These are phyloP conservation scores for Fusarium longipes DNA, from an alignment of 2,329 filamentous ascomycete genomes.

Conservation along the genomic window DNA sequence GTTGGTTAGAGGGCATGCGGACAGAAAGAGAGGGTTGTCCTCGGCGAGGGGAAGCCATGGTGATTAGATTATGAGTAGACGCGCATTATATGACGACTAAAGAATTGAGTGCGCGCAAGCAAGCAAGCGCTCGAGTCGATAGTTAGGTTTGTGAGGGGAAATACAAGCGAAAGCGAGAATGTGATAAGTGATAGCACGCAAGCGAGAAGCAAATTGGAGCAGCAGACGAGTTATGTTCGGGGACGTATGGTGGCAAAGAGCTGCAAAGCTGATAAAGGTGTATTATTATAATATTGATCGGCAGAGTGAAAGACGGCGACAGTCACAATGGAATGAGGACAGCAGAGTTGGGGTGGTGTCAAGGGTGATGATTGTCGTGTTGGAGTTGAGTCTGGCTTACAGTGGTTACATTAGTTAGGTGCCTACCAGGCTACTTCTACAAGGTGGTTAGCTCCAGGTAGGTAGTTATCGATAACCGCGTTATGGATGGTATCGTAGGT, in stretches of 20 bases:
- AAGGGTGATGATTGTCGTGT: conserved; percentile 31
- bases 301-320: not conserved
- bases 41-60: conserved; percentile 56
- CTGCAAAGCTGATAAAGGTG: not conserved
- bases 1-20: conserved; percentile 48
- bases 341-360: not conserved
- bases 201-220: conserved; percentile 4
- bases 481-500: no score
- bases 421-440: no score
- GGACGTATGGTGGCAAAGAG: not conserved
- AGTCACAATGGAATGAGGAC: conserved; percentile 3
- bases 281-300: not conserved
- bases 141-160: conserved; percentile 6
- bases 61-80: conserved; percentile 43
- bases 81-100: conserved; percentile 45
- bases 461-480: conserved; percentile 4
- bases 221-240: not conserved
- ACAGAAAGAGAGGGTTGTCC: conserved; percentile 56
- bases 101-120: conserved; percentile 6
- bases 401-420: conserved; percentile 46
- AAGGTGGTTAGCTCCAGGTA: conserved; percentile 7
- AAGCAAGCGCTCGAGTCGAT: conserved; percentile 9
- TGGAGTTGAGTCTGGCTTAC: conserved; percentile 40
- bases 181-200: conserved; percentile 13
- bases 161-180: conserved; percentile 10